phyloP scores from a whole-genome alignment of 2,329 filamentous ascomycete species.

The Hymenoscyphus infarciens region DNA sequence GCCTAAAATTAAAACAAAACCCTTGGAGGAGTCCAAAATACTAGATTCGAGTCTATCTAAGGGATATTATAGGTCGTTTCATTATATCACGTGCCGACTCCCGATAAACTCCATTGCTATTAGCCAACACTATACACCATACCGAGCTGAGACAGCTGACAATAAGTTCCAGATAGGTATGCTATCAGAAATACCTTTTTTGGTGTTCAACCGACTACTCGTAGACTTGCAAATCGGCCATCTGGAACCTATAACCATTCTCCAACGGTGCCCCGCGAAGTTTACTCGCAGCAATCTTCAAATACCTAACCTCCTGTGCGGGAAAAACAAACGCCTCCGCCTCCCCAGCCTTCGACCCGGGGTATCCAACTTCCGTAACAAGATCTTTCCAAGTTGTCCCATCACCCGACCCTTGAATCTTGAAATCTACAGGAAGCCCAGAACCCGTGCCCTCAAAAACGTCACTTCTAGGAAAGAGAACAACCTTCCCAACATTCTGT shows the following conservation, averaged over 20 bases:
- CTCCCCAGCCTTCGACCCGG: slow-evolving; percentile 14
- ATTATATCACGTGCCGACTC: too few species aligned
- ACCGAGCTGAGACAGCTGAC: too few species aligned
- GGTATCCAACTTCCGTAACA: slow-evolving; percentile 12
- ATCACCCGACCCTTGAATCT: slow-evolving; percentile 18
- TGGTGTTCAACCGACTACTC: background rate
- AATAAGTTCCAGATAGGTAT: too few species aligned
- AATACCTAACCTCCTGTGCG: slow-evolving; percentile 8
- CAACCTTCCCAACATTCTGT: slow-evolving; percentile 16
- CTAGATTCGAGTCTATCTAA: too few species aligned
- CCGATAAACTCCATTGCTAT: too few species aligned
- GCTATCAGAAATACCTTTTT: too few species aligned
- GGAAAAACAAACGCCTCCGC: slow-evolving; percentile 18
- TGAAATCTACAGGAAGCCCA: slow-evolving; percentile 17
- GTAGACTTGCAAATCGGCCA: slow-evolving; percentile 18
- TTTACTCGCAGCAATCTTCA: slow-evolving; percentile 15
- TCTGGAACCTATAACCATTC: slow-evolving; percentile 17
- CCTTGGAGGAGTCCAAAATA: too few species aligned
- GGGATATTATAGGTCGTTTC: too few species aligned
- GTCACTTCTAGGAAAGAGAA: slow-evolving; percentile 19
- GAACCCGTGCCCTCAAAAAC: slow-evolving; percentile 14
- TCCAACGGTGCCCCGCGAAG: slow-evolving; percentile 13
- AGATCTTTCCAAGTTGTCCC: slow-evolving; percentile 13
- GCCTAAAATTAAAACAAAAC: too few species aligned
- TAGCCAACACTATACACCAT: too few species aligned